Evolutionary conservation across 371 early-diverging fungal genomes (phyloP).

Genomic region (Saksenaea vasiformis): DNA sequence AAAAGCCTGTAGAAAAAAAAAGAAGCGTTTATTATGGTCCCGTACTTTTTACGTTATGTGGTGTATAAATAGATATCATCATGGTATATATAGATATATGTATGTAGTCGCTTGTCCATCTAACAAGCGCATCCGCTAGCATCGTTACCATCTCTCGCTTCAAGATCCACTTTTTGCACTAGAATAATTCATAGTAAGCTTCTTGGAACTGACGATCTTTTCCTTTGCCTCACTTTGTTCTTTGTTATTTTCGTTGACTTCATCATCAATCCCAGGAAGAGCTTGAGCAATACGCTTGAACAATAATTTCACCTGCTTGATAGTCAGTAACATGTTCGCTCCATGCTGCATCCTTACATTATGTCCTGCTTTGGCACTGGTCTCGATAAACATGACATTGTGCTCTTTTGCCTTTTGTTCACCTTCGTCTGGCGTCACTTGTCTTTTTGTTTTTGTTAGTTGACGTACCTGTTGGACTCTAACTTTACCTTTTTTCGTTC

Average conservation of each 20-base stretch:
- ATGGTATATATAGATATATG: neutral
- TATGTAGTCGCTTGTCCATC: neutral
- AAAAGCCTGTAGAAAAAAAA: too few relatives aligned
- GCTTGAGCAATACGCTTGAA: slow-evolving; percentile 96
- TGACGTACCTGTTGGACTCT: neutral
- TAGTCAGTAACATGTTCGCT: neutral
- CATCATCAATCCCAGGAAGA: slow-evolving; percentile 85
- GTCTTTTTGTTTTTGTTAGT: slow-evolving; percentile 29
- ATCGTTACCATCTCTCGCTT: slow-evolving; percentile 23
- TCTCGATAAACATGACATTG: slow-evolving; percentile 90
- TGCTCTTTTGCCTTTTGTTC: slow-evolving; percentile 87
- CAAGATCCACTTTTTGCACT: slow-evolving; percentile 45
- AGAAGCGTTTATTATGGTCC: neutral
- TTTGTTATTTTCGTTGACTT: slow-evolving; percentile 34
- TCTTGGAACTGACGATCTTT: neutral
- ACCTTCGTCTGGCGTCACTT: slow-evolving; percentile 88
- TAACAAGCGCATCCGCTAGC: slow-evolving; percentile 42
- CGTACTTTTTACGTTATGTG: neutral
- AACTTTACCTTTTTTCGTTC: slow-evolving; percentile 80
- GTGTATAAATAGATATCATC: neutral
- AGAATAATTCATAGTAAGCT: neutral
- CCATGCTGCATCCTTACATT: slow-evolving; percentile 63
- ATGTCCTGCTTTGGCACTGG: slow-evolving; percentile 89
- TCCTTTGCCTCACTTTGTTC: slow-evolving; percentile 36
- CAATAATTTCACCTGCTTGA: slow-evolving; percentile 76